Conservation (phyloP, 2,329 filamentous ascomycete species). For the Colletotrichum sp. region DNA sequence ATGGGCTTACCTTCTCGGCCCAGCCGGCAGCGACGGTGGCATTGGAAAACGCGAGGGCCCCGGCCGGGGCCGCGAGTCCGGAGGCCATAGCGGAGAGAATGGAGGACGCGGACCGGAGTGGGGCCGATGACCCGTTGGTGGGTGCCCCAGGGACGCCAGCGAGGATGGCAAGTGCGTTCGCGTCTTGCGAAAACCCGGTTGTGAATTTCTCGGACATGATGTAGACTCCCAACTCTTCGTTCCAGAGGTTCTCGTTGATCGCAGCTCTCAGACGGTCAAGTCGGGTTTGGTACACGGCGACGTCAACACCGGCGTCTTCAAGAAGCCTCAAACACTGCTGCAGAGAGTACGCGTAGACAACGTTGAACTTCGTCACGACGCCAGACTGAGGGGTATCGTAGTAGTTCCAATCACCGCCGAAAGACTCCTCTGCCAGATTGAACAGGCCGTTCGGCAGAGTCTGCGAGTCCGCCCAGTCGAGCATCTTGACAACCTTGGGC, state of each 20-base stretch:
- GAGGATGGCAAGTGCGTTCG: slow-evolving; percentile 36
- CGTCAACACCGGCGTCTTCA: slow-evolving; percentile 21
- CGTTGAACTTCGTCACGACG: slow-evolving; percentile 35
- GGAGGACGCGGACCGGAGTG: background rate
- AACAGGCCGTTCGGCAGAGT: slow-evolving; percentile 26
- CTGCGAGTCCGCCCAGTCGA: slow-evolving; percentile 38
- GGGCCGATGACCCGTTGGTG: background rate
- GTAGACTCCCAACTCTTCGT: slow-evolving; percentile 27
- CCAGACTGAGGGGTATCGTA: slow-evolving; percentile 34
- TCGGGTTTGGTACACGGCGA: slow-evolving; percentile 24
- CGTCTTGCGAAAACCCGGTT: slow-evolving; percentile 31
- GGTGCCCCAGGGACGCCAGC: slow-evolving; percentile 25
- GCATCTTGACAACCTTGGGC: slow-evolving; percentile 29
- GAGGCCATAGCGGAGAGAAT: slow-evolving; percentile 12
- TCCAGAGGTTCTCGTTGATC: slow-evolving; percentile 30
- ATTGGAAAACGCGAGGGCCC: slow-evolving; percentile 22
- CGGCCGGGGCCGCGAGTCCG: background rate
- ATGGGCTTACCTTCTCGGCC: slow-evolving; percentile 27
- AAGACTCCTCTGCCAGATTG: slow-evolving; percentile 28
- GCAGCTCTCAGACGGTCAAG: slow-evolving; percentile 27
- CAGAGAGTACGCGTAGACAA: slow-evolving; percentile 33
- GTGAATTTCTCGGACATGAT: slow-evolving; percentile 24
- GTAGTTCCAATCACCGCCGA: slow-evolving; percentile 39
- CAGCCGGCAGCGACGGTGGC: slow-evolving; percentile 19
- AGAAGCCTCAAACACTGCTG: slow-evolving; percentile 29